These are phyloP conservation scores for Penicillium flavigenum DNA, from an alignment of 495 filamentous ascomycete species.

Conservation along the genomic window DNA sequence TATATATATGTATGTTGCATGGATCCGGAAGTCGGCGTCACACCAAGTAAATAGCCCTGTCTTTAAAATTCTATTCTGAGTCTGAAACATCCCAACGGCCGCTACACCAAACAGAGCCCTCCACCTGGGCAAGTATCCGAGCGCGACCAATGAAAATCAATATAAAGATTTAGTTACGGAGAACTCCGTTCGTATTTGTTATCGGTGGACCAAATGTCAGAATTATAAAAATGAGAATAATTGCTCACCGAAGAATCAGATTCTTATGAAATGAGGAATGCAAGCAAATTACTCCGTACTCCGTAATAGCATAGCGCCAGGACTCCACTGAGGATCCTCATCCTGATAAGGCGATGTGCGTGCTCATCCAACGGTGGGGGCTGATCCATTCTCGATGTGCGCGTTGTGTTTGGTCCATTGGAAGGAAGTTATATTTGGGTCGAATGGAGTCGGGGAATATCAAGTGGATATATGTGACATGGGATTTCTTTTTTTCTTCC, in stretches of 20 bases:
- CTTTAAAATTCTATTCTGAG: neutral
- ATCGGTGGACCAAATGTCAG: too few relatives aligned
- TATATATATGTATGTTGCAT: neutral
- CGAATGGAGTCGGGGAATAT: constrained; percentile 20
- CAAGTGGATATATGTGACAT: neutral
- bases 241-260: neutral
- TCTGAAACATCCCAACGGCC: constrained; percentile 22
- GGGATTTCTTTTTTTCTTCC: neutral
- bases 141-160: constrained; percentile 6
- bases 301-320: neutral
- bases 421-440: constrained; percentile 1
- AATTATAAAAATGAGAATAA: neutral
- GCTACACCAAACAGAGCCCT: constrained; percentile 8
- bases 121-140: constrained; percentile 1
- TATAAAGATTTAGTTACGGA: too few relatives aligned
- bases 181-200: too few relatives aligned
- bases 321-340: constrained; percentile 5
- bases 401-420: constrained; percentile 1
- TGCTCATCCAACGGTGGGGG: constrained; percentile 4
- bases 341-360: constrained; percentile 2
- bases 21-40: neutral
- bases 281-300: neutral
- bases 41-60: neutral
- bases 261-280: neutral
- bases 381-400: constrained; percentile 7